Evolutionary conservation across 2,329 filamentous ascomycete genomes (phyloP).

Genomic region (Alternaria hordeiaustralica): DNA sequence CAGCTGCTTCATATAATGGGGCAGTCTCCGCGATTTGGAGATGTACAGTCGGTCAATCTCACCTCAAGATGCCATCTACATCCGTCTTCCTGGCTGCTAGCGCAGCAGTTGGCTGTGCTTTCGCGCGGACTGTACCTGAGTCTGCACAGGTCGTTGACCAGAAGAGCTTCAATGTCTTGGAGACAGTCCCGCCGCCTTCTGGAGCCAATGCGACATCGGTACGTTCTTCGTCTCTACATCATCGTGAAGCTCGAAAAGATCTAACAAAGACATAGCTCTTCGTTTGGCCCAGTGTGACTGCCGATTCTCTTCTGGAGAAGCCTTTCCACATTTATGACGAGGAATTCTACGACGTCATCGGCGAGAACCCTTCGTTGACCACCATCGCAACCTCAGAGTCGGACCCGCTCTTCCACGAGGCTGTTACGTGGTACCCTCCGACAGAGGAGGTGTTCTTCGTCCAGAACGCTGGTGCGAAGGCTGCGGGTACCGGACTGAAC

Average conservation of each 20-base stretch:
- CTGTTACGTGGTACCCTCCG: constrained; percentile 31
- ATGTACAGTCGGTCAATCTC: background rate
- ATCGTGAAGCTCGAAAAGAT: background rate
- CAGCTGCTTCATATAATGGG: background rate
- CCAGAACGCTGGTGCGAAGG: constrained; percentile 31
- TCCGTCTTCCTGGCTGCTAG: constrained; percentile 4
- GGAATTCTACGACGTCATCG: constrained; percentile 35
- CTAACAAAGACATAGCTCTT: constrained; percentile 23
- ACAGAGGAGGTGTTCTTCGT: constrained; percentile 35
- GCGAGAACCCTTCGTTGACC: constrained; percentile 28
- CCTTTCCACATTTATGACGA: constrained; percentile 37
- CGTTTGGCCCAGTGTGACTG: constrained; percentile 28
- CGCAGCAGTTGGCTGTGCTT: constrained; percentile 11
- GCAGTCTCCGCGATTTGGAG: background rate
- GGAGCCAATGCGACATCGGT: constrained; percentile 28
- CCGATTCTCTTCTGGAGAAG: constrained; percentile 26
- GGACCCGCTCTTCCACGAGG: constrained; percentile 34
- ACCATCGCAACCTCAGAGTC: constrained; percentile 29
- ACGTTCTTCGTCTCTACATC: constrained; percentile 1
- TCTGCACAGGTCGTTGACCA: constrained; percentile 31
- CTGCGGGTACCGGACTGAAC: constrained; percentile 32
- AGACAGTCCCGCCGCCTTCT: constrained; percentile 24
- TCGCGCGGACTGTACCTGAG: constrained; percentile 26
- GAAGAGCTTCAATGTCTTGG: constrained; percentile 29
- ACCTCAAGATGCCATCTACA: constrained; percentile 7